Conservation (phyloP, 2,329 filamentous ascomycete genomes). For the Penicillium sp. region DNA sequence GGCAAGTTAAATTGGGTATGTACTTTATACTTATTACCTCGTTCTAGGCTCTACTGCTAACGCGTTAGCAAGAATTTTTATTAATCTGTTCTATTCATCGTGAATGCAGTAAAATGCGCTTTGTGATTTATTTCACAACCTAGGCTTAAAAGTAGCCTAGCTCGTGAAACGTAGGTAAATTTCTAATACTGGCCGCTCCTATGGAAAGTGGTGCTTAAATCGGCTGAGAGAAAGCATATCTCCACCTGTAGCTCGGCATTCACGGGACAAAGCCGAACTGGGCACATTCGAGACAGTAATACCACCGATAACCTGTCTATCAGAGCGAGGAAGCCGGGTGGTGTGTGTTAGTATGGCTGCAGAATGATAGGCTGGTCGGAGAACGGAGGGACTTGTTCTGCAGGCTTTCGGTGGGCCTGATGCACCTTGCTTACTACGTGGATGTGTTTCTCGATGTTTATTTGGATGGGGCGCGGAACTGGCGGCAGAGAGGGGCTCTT, state of each 20-base stretch:
- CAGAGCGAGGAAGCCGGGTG: neutral
- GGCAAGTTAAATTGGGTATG: too few species aligned
- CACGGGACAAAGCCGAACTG: neutral
- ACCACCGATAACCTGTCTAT: neutral
- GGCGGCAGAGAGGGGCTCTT: conserved; percentile 8
- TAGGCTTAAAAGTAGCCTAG: too few species aligned
- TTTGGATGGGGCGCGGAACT: neutral
- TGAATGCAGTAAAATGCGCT: too few species aligned
- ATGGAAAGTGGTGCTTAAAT: neutral
- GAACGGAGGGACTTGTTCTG: neutral
- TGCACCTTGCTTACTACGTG: neutral
- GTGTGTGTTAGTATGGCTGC: neutral
- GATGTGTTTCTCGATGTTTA: neutral
- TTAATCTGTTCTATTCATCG: too few species aligned
- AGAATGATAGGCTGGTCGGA: neutral
- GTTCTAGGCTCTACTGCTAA: too few species aligned
- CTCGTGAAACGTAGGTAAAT: too few species aligned
- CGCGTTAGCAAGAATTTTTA: too few species aligned
- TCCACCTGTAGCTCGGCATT: neutral
- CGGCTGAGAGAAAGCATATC: neutral
- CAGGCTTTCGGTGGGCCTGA: neutral
- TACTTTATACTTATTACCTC: too few species aligned
- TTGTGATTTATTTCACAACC: too few species aligned
- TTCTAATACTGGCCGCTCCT: too few species aligned
- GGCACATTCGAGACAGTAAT: neutral